phyloP scores from a whole-genome alignment of 2,329 filamentous ascomycete species.

The Epichloe typhina region DNA sequence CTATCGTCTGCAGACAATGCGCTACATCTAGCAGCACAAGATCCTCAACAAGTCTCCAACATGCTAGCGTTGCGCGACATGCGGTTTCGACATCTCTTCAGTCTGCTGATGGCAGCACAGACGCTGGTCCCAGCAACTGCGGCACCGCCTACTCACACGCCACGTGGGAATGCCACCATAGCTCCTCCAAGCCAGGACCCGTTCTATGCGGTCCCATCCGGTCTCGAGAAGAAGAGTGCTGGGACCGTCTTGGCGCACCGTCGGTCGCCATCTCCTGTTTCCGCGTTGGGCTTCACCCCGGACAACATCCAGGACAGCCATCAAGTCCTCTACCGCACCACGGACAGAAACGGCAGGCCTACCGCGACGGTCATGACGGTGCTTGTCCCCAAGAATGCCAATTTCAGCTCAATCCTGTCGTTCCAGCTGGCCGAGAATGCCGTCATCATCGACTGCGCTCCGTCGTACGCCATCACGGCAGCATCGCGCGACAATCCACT shows the following conservation, averaged over 20 bases:
- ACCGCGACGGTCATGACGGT: not conserved
- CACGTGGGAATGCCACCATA: not conserved
- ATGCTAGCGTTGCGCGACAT: not conserved
- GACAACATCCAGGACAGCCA: not conserved
- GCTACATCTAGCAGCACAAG: not conserved
- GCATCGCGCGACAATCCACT: not conserved
- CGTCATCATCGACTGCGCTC: not conserved
- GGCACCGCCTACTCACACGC: not conserved
- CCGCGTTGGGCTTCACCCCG: not conserved
- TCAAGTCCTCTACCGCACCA: not conserved
- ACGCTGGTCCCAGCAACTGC: not conserved
- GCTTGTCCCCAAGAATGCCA: not conserved
- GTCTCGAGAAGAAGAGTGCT: not conserved
- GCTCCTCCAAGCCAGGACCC: not conserved
- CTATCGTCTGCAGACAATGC: not conserved
- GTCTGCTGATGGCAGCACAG: not conserved
- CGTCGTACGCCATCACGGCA: not conserved
- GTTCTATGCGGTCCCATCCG: not conserved
- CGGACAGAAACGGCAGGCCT: not conserved
- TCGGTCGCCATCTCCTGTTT: not conserved
- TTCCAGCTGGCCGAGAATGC: not conserved
- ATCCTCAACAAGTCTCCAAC: not conserved
- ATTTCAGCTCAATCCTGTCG: not conserved
- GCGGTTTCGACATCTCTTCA: not conserved
- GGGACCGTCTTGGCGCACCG: not conserved